A percentile compares a stretch with the other conserved stretches of the same genome.
phyloP scores from a whole-genome alignment of 345 rosid species.

The Moricandia moricandioides region DNA sequence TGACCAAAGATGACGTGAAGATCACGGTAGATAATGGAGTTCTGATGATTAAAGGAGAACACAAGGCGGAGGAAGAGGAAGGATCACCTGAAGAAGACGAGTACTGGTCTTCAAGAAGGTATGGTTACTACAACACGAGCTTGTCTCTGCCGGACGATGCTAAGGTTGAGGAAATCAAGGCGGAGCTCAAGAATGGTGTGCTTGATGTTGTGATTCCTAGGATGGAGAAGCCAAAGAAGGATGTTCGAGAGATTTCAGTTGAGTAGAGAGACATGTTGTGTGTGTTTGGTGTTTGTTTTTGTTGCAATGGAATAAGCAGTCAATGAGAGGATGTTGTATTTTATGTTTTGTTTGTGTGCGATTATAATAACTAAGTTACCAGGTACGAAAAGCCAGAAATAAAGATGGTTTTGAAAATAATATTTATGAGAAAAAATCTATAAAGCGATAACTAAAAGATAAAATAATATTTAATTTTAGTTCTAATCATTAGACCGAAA shows the following conservation, averaged over 20 bases:
- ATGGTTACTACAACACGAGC: conserved; percentile 63
- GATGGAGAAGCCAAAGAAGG: conserved; percentile 48
- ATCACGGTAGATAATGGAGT: conserved; percentile 67
- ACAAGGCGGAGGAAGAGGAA: conserved; percentile 57
- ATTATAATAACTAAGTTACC: too few species aligned
- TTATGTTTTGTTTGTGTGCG: background rate
- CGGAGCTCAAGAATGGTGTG: conserved; percentile 77
- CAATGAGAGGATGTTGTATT: background rate
- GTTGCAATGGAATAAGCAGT: background rate
- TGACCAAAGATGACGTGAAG: conserved; percentile 70
- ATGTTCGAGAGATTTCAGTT: conserved; percentile 51
- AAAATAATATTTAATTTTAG: too few species aligned
- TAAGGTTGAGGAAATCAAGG: conserved; percentile 63
- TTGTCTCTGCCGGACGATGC: conserved; percentile 74
- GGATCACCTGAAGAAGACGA: conserved; percentile 44
- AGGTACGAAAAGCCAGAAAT: too few species aligned
- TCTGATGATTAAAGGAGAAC: conserved; percentile 65
- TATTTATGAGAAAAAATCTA: too few species aligned
- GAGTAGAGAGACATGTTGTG: background rate
- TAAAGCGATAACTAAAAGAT: too few species aligned
- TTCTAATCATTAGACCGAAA: too few species aligned
- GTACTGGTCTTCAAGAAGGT: conserved; percentile 43
- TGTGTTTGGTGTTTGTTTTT: background rate
- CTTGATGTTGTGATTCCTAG: conserved; percentile 56
- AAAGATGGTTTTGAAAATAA: too few species aligned